Evolutionary conservation across 441 rosid genomes (phyloP).

Genomic region (Rhodomyrtus psidioides): DNA sequence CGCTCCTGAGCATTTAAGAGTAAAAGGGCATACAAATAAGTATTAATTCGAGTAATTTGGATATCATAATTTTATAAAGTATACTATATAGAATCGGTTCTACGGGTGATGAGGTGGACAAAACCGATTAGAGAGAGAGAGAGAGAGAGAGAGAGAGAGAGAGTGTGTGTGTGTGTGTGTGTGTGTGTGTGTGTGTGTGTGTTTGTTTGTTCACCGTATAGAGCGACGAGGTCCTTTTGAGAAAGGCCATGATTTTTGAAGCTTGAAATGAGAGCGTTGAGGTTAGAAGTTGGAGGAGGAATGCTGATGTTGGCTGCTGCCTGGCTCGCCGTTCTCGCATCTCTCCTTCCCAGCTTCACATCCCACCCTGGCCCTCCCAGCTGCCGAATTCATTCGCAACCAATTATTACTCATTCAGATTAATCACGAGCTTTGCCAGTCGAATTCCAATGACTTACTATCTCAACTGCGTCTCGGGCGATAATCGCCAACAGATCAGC

Average conservation of each 20-base stretch:
- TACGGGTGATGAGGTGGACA: neutral
- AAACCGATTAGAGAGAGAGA: neutral
- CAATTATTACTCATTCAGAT: neutral
- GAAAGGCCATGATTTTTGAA: constrained; percentile 27
- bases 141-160: neutral
- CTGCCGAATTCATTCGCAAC: neutral
- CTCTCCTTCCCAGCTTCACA: neutral
- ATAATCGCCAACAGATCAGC: neutral
- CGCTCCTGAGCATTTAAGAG: constrained; percentile 26
- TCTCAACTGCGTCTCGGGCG: neutral
- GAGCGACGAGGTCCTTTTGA: constrained; percentile 40
- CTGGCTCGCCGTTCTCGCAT: neutral
- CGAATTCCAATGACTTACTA: neutral
- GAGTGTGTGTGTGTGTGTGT: too few relatives aligned
- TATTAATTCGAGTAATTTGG: neutral
- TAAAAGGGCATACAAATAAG: neutral
- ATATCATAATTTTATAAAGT: neutral
- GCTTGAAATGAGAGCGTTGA: neutral
- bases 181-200: too few relatives aligned
- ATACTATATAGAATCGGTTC: neutral
- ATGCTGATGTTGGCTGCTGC: neutral
- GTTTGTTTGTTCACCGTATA: constrained; percentile 32
- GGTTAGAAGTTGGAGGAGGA: neutral
- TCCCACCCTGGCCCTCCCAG: neutral
- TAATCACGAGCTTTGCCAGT: neutral